Conservation (phyloP, 352 stramenopile genomes). For the Thalassiosira delicatula region DNA sequence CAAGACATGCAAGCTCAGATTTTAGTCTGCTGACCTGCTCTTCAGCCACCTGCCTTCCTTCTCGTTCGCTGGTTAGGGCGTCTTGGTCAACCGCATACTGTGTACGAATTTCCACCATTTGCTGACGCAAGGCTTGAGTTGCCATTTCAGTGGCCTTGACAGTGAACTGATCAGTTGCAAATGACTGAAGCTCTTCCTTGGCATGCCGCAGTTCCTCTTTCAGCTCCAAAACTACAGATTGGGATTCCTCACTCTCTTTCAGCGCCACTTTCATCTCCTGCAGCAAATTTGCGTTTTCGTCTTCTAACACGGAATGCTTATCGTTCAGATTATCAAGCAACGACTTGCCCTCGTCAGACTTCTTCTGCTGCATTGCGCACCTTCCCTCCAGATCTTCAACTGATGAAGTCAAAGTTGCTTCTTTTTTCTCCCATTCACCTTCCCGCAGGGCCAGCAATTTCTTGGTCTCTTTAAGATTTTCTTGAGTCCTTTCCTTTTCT, state of each 20-base stretch:
- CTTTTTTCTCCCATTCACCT: constrained; percentile 46
- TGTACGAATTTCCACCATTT: constrained; percentile 73
- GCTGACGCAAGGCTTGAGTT: constrained; percentile 66
- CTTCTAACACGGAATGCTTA: constrained; percentile 42
- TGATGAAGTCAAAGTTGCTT: constrained; percentile 26
- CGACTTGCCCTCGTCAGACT: background rate
- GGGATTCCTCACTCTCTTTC: constrained; percentile 48
- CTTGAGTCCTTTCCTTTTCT: constrained; percentile 39
- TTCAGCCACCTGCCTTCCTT: constrained; percentile 59
- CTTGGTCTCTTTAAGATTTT: constrained; percentile 39
- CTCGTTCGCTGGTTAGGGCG: constrained; percentile 43
- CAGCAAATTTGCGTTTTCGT: constrained; percentile 26
- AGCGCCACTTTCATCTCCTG: constrained; percentile 32
- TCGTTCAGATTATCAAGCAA: constrained; percentile 41
- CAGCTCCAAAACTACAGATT: constrained; percentile 62
- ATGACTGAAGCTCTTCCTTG: constrained; percentile 72
- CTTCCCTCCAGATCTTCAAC: constrained; percentile 27
- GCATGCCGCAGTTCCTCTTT: constrained; percentile 76
- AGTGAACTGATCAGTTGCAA: constrained; percentile 77
- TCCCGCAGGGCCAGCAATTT: constrained; percentile 17
- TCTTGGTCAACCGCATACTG: constrained; percentile 58
- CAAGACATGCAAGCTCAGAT: constrained; percentile 70
- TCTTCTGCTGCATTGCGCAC: constrained; percentile 4
- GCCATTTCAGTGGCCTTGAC: constrained; percentile 75
- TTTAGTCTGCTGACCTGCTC: constrained; percentile 69